Base-by-base conservation (phyloP, 1,139 yeast genomes). In the Diutina sp. region DNA sequence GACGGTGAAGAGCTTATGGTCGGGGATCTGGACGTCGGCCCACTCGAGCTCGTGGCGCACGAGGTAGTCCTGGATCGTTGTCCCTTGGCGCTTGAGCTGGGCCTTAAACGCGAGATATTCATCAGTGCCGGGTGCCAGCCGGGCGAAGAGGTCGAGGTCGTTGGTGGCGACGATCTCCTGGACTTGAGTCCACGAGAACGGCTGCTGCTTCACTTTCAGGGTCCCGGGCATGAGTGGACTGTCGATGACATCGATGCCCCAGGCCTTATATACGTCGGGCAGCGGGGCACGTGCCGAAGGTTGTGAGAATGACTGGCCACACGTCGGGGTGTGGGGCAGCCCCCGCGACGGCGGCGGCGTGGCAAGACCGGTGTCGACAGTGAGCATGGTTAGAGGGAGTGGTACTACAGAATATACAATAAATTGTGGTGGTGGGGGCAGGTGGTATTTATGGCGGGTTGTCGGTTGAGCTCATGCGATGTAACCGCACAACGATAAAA, bases 171-270 rank as follows among this genome's bases (percentile, higher is more conserved):
- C 64, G 46, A 76, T 73, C 29, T 67, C 64, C 51, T 62, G 62
- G 18, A 71, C 66, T 56, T 74, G 76, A 16, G 61, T 61, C 80
- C 80, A 76, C 3, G 68, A 59, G 59, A 63, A 66, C 4, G 68
- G 67, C 28, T 58, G 54, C 5, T 56, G 57, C 12, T 60, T 69
- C 30, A 73, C 66, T 60, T 76, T 75, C 57, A 74, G 70, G 2
- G 76, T 69, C 54, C 69, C 65, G 28, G 79, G 78, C 79, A 75
- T 75, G 57, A 68, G 66, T 25, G 72, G 70, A 48, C 70, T 66
- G 48, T 69, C 66, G 29, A 73, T 64, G 54, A 68, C 61, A 51
- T 62, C 65, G 55, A 69, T 61, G 38, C 66, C 64, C 55, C 65
- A 32, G n/a, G 44, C 25, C 4, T 18, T 50, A 50, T 50, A 50